phyloP scores from a whole-genome alignment of 2,329 filamentous ascomycete genomes.

The Fusarium pilosicola region DNA sequence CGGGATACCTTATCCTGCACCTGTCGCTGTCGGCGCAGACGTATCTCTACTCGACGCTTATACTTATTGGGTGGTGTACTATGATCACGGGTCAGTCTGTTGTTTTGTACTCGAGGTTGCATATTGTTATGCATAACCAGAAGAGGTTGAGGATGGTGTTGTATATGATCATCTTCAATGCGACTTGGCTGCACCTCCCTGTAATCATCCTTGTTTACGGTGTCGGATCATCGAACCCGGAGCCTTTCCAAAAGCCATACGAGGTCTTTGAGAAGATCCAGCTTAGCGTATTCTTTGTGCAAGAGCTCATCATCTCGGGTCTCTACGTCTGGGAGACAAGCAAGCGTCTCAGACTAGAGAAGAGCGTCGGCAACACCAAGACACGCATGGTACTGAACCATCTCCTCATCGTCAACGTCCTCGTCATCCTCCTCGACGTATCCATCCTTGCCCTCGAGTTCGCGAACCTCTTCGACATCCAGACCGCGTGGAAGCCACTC shows the following conservation, averaged over 20 bases:
- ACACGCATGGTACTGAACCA: constrained; percentile 45
- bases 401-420: constrained; percentile 55
- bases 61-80: constrained; percentile 47
- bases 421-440: constrained; percentile 54
- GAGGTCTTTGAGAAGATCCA: constrained; percentile 63
- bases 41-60: constrained; percentile 42
- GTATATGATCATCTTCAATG: constrained; percentile 66
- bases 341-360: constrained; percentile 57
- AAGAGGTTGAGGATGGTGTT: constrained; percentile 60
- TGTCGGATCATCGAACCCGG: constrained; percentile 49
- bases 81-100: constrained; percentile 71
- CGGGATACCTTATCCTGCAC: constrained; percentile 58
- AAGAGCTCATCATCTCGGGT: constrained; percentile 64
- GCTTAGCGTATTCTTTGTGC: constrained; percentile 64
- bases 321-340: constrained; percentile 64
- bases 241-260: constrained; percentile 46
- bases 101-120: constrained; percentile 70
- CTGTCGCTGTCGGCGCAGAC: constrained; percentile 7
- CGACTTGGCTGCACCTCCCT: constrained; percentile 62
- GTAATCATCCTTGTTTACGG: constrained; percentile 67
- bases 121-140: constrained; percentile 65
- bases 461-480: constrained; percentile 49
- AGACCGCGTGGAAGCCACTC: constrained; percentile 39
- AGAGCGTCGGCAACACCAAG: constrained; percentile 34
- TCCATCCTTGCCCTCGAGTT: constrained; percentile 48